phyloP scores from a whole-genome alignment of 2,329 filamentous ascomycete genomes.

The Chaetomiaceae sp. region DNA sequence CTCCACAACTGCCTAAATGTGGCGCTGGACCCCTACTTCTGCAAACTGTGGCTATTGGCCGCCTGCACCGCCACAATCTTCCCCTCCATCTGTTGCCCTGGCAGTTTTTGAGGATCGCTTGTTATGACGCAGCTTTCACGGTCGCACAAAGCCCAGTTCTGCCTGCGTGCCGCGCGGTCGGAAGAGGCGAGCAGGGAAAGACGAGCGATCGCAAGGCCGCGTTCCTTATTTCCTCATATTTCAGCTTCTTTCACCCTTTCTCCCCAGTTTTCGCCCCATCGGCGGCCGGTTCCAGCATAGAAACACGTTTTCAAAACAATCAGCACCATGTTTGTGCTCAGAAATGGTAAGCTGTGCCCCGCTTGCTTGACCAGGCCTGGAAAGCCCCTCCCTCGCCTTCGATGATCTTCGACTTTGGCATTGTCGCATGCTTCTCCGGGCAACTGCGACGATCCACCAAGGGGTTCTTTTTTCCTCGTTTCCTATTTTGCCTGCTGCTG shows the following conservation, averaged over 20 bases:
- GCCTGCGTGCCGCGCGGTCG: constrained; percentile 1
- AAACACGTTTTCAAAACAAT: background rate
- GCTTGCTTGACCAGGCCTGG: background rate
- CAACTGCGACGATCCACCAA: background rate
- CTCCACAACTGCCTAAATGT: constrained; percentile 15
- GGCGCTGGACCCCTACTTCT: background rate
- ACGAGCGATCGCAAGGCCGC: background rate
- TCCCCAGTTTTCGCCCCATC: background rate
- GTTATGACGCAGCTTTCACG: constrained; percentile 31
- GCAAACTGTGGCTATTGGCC: constrained; percentile 18
- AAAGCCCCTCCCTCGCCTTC: background rate
- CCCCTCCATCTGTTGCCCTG: constrained; percentile 22
- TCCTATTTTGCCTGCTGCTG: background rate
- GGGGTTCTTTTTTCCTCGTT: background rate
- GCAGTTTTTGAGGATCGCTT: constrained; percentile 15
- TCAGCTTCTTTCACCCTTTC: background rate
- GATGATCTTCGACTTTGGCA: background rate
- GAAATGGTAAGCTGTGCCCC: constrained; percentile 39
- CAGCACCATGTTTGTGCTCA: constrained; percentile 40
- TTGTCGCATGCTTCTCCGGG: background rate
- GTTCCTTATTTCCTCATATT: background rate
- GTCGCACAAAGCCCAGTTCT: constrained; percentile 14
- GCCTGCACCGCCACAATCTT: constrained; percentile 26
- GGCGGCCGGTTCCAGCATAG: background rate
- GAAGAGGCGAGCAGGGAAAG: background rate